Base-by-base conservation (phyloP, 2,329 filamentous ascomycete genomes). In the Aspergillus tubingensis region DNA sequence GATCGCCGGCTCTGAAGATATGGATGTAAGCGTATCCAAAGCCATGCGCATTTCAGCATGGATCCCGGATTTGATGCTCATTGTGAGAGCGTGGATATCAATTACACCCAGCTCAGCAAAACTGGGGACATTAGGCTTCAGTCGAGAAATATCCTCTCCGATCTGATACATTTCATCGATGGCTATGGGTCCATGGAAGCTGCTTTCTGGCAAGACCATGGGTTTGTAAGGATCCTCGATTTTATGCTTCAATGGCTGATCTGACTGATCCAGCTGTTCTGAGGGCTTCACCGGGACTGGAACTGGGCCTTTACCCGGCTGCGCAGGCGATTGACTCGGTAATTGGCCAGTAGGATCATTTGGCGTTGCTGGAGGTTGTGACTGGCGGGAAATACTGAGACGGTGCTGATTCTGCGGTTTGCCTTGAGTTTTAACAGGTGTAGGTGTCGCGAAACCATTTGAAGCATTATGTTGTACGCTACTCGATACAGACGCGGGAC, bases 31-130 rank as follows among this genome's bases (percentile, higher is more conserved):
- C 0, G 90, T 91, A 74, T 98, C 95, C 48, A 99, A 81, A 2
- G 94, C 94, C 63, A 96, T 79, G 8, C 94, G 88, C n/a, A 96
- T 89, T 77, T 99, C 95, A 5, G 88, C 88, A 68, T 92, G 89
- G 47, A 98, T 90, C 0, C 94, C 94, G 57, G 91, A 96, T 72
- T 96, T 92, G 39, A 99, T 80, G 70, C 92, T 92, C 81, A 92
- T 90, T 0, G 89, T 96, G 43, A 99, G 82, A 19, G 94, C 92
- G 66, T 93, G 89, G 27, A 98, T 89, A 71, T 99, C 94, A 64
- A 98, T 91, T 19, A 92, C 85, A 8, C 94, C 95, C 55, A 98
- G 83, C 68, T 98, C 93, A 21, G 84, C 80, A 17, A 92, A 82
- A 2, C 82, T 80, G 0, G 95, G 94, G 39, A 92, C 83, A 59